These are phyloP conservation scores for Maudiozyma humilis DNA, from an alignment of 1,139 yeast species.

Conservation along the genomic window DNA sequence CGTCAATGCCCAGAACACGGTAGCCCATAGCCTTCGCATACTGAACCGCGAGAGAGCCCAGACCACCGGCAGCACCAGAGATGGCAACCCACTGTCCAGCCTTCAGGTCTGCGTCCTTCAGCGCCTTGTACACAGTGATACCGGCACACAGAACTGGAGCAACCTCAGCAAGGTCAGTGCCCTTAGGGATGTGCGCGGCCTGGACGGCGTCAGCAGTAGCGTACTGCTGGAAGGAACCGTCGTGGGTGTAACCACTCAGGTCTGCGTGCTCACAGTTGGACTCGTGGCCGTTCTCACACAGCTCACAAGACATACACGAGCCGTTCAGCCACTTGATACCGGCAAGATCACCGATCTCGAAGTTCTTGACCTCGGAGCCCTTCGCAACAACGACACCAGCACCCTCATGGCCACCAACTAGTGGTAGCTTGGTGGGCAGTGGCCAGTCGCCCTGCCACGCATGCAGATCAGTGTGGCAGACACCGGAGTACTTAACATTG, in stretches of 20 bases:
- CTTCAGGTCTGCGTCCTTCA: conserved; percentile 54
- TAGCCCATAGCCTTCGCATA: conserved; percentile 67
- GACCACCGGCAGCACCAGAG: conserved; percentile 75
- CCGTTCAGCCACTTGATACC: conserved; percentile 74
- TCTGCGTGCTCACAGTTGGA: conserved; percentile 63
- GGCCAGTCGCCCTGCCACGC: conserved; percentile 74
- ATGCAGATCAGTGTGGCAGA: conserved; percentile 62
- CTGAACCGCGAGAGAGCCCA: conserved; percentile 68
- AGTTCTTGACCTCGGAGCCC: conserved; percentile 58
- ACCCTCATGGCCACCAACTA: conserved; percentile 78
- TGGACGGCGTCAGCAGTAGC: conserved; percentile 75
- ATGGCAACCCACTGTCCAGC: conserved; percentile 74
- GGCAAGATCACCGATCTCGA: conserved; percentile 62
- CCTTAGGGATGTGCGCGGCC: conserved; percentile 61
- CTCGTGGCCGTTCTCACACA: conserved; percentile 56
- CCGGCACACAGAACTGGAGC: conserved; percentile 78
- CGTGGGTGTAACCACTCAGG: conserved; percentile 69
- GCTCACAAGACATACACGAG: conserved; percentile 63
- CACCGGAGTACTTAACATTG: conserved; percentile 60
- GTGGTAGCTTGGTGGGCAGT: conserved; percentile 48
- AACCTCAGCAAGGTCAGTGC: conserved; percentile 56
- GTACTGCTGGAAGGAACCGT: conserved; percentile 73
- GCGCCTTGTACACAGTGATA: conserved; percentile 70
- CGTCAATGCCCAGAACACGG: conserved; percentile 68
- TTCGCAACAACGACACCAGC: conserved; percentile 70